phyloP scores from a whole-genome alignment of 164 flowering plant species.

The Annona squamosa region DNA sequence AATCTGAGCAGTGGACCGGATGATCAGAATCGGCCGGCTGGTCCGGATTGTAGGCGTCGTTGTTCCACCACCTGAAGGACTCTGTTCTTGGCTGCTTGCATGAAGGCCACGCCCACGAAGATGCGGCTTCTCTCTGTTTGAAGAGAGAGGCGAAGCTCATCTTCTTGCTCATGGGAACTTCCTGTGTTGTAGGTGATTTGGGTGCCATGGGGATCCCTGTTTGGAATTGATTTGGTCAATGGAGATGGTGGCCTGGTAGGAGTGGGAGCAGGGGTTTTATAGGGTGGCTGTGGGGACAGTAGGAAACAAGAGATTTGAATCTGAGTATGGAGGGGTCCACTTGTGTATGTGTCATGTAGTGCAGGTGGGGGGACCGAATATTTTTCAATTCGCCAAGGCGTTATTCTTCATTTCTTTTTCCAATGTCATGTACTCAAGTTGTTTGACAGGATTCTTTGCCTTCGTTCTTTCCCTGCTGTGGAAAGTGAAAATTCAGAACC shows the following conservation, averaged over 20 bases:
- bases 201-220: constrained; percentile 1
- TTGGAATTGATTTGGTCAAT: constrained; percentile 19
- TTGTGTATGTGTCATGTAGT: constrained; percentile 13
- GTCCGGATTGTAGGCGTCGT: constrained; percentile 31
- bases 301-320: not conserved
- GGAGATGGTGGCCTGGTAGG: constrained; percentile 7
- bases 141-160: constrained; percentile 17
- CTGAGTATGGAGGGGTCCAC: constrained; percentile 10
- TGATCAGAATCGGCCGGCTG: constrained; percentile 31
- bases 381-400: constrained; percentile 8
- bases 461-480: not conserved
- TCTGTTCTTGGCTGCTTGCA: constrained; percentile 61
- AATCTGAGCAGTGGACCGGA: constrained; percentile 19
- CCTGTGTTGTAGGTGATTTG: not conserved
- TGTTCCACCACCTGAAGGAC: constrained; percentile 39
- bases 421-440: not conserved
- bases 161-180: constrained; percentile 24
- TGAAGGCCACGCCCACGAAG: constrained; percentile 53
- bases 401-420: too few relatives aligned
- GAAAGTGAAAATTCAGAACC: too few relatives aligned
- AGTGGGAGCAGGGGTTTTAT: constrained; percentile 10
- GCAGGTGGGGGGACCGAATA: constrained; percentile 17
- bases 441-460: not conserved
- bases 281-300: not conserved
- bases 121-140: constrained; percentile 16